phyloP scores from a whole-genome alignment of 768 basidiomycete genomes.

The Collybiopsis confluens region DNA sequence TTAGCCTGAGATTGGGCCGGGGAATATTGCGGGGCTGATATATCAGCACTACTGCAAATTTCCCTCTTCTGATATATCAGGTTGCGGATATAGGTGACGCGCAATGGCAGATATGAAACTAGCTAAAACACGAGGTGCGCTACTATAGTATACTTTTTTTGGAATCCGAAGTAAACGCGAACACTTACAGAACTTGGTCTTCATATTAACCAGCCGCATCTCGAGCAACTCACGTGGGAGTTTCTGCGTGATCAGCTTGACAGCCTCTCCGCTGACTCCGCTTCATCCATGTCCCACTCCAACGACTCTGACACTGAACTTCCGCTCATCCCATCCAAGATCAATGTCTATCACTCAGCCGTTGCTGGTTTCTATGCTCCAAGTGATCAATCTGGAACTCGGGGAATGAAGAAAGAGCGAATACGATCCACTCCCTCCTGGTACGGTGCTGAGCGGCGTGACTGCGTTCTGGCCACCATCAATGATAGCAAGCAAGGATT shows the following conservation, averaged over 20 bases:
- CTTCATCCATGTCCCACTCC: too few relatives aligned
- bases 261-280: constrained; percentile 12
- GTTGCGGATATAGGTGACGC: neutral
- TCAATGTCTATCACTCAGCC: constrained; percentile 25
- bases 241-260: constrained; percentile 23
- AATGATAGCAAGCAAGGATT: constrained; percentile 16
- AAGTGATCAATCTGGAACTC: constrained; percentile 16
- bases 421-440: constrained; percentile 17
- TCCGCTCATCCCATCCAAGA: constrained; percentile 12
- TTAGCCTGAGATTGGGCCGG: too few relatives aligned
- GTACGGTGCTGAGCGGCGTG: constrained; percentile 10
- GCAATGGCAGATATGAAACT: constrained; percentile 7
- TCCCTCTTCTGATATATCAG: too few relatives aligned
- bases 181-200: constrained; percentile 11
- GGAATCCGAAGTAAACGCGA: constrained; percentile 4
- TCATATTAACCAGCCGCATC: constrained; percentile 15
- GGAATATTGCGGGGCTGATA: too few relatives aligned
- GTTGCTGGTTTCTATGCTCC: constrained; percentile 21
- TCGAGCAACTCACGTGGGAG: constrained; percentile 17
- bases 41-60: too few relatives aligned
- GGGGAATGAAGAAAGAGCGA: constrained; percentile 14
- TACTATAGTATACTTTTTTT: neutral
- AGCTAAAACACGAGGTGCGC: constrained; percentile 4
- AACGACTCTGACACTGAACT: constrained; percentile 8
- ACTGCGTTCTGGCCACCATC: constrained; percentile 20